phyloP scores from a whole-genome alignment of 2,329 filamentous ascomycete species.

The Penicillium sp. region DNA sequence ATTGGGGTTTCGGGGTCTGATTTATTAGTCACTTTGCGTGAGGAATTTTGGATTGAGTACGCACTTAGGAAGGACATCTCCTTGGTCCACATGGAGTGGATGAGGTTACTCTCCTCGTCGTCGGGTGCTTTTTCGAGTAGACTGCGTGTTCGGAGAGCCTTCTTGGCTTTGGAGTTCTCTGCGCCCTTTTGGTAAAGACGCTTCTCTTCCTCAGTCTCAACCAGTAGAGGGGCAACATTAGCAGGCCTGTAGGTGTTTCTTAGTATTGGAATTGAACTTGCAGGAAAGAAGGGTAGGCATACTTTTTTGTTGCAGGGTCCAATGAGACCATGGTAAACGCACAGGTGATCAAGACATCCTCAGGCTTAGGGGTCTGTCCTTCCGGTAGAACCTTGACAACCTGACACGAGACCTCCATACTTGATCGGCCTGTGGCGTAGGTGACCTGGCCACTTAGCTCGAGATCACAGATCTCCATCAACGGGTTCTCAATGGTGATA shows the following conservation, averaged over 20 bases:
- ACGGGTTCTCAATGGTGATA: constrained; percentile 67
- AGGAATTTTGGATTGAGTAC: constrained; percentile 6
- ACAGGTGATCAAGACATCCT: constrained; percentile 68
- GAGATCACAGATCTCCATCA: constrained; percentile 76
- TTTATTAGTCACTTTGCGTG: background rate
- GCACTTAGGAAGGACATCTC: constrained; percentile 62
- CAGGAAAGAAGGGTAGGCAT: constrained; percentile 13
- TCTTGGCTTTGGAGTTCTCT: constrained; percentile 66
- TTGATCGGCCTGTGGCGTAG: constrained; percentile 70
- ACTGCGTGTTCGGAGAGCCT: constrained; percentile 59
- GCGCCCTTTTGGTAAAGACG: constrained; percentile 63
- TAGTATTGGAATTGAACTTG: background rate
- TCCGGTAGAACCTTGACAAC: constrained; percentile 65
- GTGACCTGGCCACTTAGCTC: constrained; percentile 69
- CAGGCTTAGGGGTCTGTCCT: constrained; percentile 55
- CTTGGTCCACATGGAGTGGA: constrained; percentile 71
- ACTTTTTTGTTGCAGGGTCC: constrained; percentile 66
- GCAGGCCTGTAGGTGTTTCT: constrained; percentile 50
- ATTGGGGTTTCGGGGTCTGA: constrained; percentile 56
- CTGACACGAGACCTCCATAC: constrained; percentile 72
- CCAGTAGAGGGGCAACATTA: constrained; percentile 59
- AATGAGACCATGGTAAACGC: constrained; percentile 77
- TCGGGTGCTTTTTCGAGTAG: constrained; percentile 68
- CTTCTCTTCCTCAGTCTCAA: constrained; percentile 66
- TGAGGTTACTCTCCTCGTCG: constrained; percentile 68